Evolutionary conservation across 345 rosid species (phyloP), one percentile per base, ranked within the genome.

Genomic region (Rhodamnia rubescens): DNA sequence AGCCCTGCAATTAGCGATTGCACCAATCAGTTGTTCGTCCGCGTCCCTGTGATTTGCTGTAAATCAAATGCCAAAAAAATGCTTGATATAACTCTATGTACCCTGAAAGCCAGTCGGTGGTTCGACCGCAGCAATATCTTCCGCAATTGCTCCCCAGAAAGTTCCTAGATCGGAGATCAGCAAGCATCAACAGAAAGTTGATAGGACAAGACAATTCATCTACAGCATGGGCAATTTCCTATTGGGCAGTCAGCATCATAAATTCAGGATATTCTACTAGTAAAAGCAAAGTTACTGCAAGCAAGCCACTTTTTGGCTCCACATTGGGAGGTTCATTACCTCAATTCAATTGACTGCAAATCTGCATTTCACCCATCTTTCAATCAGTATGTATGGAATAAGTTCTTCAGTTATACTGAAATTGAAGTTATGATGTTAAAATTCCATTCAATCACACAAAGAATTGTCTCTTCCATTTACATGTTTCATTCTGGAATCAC

Each of bases 81-180:
- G 10, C 59, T 83, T 81, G 82, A 26, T 40, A 75, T 6, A 36
- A 85, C 24, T 47, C 24, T 5, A 36, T 27, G 12, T 86, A 93
- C 99, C 96, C 87, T 95, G 99, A 90, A 96, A 95, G 21, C 96
- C 98, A 6, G 94, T 86, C 20, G 98, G 97, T 29, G 97, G 92
- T 64, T 89, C 98, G 7, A 89, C 92, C 51, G 92, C 95, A 20
- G 90, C 90, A 82, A 91, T 81, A 53, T 96, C 98, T 83, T 93
- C 94, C 6, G 87, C 91, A 85, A 96, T 85, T 78, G 93, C 87
- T 89, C 92, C 98, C 98, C 98, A 93, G 84, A 92, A 92, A 82
- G 85, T 86, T 84, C 88, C 88, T 86, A 61, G 59, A 49, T 40
- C 0, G 21, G 53, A 82, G 20, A 69, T 18, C 47, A 36, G 42